phyloP scores from a whole-genome alignment of 2,329 filamentous ascomycete genomes.

The Raffaelea arxii region DNA sequence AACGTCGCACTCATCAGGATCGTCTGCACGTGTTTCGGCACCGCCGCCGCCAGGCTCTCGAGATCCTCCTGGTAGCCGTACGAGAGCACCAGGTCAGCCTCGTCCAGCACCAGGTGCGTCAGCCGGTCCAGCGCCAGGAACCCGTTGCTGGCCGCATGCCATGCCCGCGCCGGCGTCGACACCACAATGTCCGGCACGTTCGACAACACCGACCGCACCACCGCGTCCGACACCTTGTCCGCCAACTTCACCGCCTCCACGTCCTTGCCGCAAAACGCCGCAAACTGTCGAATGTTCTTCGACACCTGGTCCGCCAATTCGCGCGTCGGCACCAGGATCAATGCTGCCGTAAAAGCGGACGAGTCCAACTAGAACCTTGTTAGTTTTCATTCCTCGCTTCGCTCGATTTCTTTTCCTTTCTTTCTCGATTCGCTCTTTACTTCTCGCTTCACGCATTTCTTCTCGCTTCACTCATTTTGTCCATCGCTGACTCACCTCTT shows the following conservation, averaged over 20 bases:
- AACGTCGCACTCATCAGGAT: constrained; percentile 92
- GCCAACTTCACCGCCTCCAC: constrained; percentile 78
- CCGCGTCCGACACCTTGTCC: constrained; percentile 80
- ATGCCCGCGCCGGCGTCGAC: constrained; percentile 78
- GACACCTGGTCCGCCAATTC: constrained; percentile 89
- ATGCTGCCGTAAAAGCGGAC: constrained; percentile 52
- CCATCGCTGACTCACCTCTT: constrained; percentile 33
- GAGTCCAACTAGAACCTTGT: no score
- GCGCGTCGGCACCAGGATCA: constrained; percentile 88
- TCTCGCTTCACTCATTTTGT: no score
- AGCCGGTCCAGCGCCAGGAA: constrained; percentile 63
- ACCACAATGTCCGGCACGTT: constrained; percentile 84
- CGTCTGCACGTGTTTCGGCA: constrained; percentile 81
- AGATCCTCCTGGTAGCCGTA: constrained; percentile 93
- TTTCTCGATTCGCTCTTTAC: no score
- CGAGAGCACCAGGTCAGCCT: constrained; percentile 85
- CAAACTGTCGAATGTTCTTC: constrained; percentile 66
- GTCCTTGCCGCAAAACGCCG: constrained; percentile 76
- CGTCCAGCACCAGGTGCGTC: constrained; percentile 77
- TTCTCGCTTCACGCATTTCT: no score
- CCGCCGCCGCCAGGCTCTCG: constrained; percentile 62
- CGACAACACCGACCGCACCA: constrained; percentile 77
- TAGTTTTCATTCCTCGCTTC: not conserved
- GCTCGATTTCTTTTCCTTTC: not conserved
- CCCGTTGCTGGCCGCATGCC: constrained; percentile 64